Conservation (phyloP, 164 flowering plant species). For the Nymphaea colorata region DNA sequence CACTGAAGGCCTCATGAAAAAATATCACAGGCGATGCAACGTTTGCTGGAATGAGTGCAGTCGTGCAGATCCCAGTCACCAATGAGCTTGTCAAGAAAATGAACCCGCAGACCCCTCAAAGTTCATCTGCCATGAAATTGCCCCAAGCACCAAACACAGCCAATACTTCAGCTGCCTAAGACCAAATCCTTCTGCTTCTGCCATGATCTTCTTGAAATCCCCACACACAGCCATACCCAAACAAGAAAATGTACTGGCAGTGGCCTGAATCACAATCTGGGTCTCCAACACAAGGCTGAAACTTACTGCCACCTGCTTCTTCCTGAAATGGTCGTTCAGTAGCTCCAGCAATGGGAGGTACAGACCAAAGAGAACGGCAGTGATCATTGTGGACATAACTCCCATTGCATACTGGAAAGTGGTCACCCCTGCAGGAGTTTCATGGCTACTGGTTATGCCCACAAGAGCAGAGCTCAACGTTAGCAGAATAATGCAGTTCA, state of each 20-base stretch:
- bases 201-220: constrained; percentile 41
- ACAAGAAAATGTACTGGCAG: constrained; percentile 47
- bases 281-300: constrained; percentile 48
- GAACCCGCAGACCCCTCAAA: constrained; percentile 84
- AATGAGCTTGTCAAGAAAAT: constrained; percentile 61
- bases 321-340: constrained; percentile 7
- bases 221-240: constrained; percentile 46
- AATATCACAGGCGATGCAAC: constrained; percentile 55
- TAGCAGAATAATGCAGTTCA: constrained; percentile 58
- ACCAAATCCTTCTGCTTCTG: constrained; percentile 31
- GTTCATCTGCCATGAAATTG: constrained; percentile 58
- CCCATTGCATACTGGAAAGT: constrained; percentile 40
- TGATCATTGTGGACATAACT: constrained; percentile 46
- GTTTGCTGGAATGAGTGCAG: constrained; percentile 56
- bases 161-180: constrained; percentile 31
- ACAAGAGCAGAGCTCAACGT: constrained; percentile 43
- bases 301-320: not conserved
- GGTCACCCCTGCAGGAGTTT: constrained; percentile 27
- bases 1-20: constrained; percentile 46
- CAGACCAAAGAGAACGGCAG: constrained; percentile 53
- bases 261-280: constrained; percentile 54
- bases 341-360: constrained; percentile 41
- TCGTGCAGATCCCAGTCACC: constrained; percentile 74
- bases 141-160: constrained; percentile 26
- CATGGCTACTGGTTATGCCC: constrained; percentile 35